Conservation (phyloP, 2,329 filamentous ascomycete genomes). For the Pseudopithomyces maydicus region DNA sequence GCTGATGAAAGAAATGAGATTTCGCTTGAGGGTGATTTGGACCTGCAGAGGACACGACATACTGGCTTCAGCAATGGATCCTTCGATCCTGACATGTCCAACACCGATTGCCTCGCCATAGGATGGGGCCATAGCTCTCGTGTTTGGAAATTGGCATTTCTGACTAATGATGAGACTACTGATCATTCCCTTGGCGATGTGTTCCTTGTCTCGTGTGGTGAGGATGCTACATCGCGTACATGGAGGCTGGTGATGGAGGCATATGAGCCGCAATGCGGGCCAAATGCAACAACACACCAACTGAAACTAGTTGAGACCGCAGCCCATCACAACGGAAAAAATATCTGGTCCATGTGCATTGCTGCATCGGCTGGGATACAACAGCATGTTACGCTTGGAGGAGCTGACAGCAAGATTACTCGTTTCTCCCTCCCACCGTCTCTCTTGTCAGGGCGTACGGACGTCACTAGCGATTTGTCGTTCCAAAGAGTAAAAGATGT, state of each 20-base stretch:
- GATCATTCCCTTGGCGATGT: slow-evolving; percentile 43
- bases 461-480: background rate
- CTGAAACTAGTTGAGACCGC: slow-evolving; percentile 62
- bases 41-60: slow-evolving; percentile 38
- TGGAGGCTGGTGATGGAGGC: slow-evolving; percentile 58
- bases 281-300: slow-evolving; percentile 22
- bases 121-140: slow-evolving; percentile 86
- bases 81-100: slow-evolving; percentile 27
- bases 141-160: slow-evolving; percentile 85
- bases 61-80: slow-evolving; percentile 51
- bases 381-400: slow-evolving; percentile 58
- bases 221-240: slow-evolving; percentile 77
- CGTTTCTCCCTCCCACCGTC: slow-evolving; percentile 16
- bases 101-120: slow-evolving; percentile 61
- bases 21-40: slow-evolving; percentile 31
- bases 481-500: slow-evolving; percentile 37
- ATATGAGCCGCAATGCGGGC: background rate
- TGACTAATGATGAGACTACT: slow-evolving; percentile 32
- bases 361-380: slow-evolving; percentile 5
- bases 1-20: slow-evolving; percentile 19
- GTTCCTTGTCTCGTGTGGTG: slow-evolving; percentile 75
- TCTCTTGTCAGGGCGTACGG: background rate
- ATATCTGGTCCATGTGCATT: slow-evolving; percentile 73
- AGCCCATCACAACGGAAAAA: slow-evolving; percentile 79
- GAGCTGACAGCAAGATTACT: slow-evolving; percentile 74